Base-by-base conservation (phyloP, 176 grass and related monocot species). In the barley (Hordeum vulgare) region DNA sequence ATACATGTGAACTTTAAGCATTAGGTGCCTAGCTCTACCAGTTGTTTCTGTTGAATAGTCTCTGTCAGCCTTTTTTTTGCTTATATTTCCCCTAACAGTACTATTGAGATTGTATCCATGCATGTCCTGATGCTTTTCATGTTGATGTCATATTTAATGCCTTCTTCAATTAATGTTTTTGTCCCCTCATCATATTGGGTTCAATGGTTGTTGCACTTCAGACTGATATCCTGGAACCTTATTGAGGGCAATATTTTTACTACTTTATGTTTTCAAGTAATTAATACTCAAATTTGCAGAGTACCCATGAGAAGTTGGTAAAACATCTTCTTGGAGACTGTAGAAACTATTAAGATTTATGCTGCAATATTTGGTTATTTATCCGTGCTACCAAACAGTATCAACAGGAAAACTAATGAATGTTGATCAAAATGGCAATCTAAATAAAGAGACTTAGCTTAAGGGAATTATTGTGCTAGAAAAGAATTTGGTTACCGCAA, bases 401-500 rank as follows among this genome's bases (percentile, higher is more conserved):
- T 54, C 54, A 73, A 61, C 66, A 78, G 57, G 71, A 77, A 42
- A 42, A 60, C 36, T 31, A 58, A 9, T 47, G 45, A 36, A 67
- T 71, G 40, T 37, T 78, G 33, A 45, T 18, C 79, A 83, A 40
- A 74, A 73, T 79, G 37, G 67, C 9, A 75, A 49, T 79, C 10
- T 75, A 36, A 74, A 83, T 23, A 75, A 74, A 61, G 21, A 67
- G 35, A 79, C 28, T 90, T 83, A 11, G 65, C 36, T 66, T 83
- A 74, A 74, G 59, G 9, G 47, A 86, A 61, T 39, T 69, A 67
- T 9, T 28, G 58, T 86, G 49, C 82, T 75, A 49, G 73, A 79
- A 83, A 79, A 59, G 34, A 83, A 45, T 78, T 41, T 67, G 27
- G 75, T 74, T 86, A 54, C 65, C 74, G 1, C 66, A 86, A 80